Base-by-base conservation (phyloP, 2,329 filamentous ascomycete genomes). In the Pseudogymnoascus sp. region DNA sequence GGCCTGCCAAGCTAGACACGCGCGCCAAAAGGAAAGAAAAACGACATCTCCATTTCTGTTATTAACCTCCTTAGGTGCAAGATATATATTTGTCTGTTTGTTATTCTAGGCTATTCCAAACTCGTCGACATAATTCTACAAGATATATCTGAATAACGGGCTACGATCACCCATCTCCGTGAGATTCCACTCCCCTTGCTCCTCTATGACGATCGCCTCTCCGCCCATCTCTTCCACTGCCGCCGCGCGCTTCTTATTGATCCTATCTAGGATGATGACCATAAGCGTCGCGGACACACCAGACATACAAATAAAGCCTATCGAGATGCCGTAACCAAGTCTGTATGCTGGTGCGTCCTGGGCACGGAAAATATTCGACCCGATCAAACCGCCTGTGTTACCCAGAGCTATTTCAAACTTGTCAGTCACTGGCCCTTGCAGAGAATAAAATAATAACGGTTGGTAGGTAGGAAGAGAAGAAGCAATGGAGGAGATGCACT, bases 161-260 rank as follows among this genome's bases (percentile, higher is more conserved):
- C 63, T 64, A 37, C 63, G 34, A 61, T 66, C 65, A 12, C 61
- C 65, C 36, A 34, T 34, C 11, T 65, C 63, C 37, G 64, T 64
- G 37, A 63, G 56, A 38, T 62, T 60, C 18, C 63, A 40, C 16
- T 60, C 50, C 10, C 62, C 62, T 3, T 25, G 21, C 8, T 63
- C 31, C 36, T 40, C 38, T 4, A 59, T 36, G 11, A 40, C 50
- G 21, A 25, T 6, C 18, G 38, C 42, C 36, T 40, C 31, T 5
- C 59, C 62, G n/a, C 59, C 46, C 10, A 31, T 63, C 18, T 60
- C 53, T 7, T 37, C 23, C n/a, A 59, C 50, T 23, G 18, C 21
- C 11, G 18, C n/a, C 40, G 79, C 78, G 40, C 81, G 74, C 73
- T 75, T 78, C 64, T 68, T 70, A 65, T 83, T 83, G 72, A 81